Evolutionary conservation across 441 rosid genomes (phyloP), one percentile per base, ranked within the genome.

Genomic region (Gossypium armourianum): DNA sequence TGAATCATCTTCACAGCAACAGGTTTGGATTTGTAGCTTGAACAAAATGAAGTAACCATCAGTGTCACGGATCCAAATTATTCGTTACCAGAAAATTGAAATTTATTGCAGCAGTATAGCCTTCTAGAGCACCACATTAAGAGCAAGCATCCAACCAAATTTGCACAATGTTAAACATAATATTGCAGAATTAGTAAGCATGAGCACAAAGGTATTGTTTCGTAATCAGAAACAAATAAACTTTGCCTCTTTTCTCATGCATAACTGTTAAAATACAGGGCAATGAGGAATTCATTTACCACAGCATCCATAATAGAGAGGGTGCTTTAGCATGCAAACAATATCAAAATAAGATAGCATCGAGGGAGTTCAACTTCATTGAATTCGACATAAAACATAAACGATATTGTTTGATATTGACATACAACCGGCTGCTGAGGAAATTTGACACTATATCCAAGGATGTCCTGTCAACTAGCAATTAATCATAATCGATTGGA

Each of bases 1-100:
- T 80, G 84, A 28, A 88, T 55, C 7, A 85, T 15, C 81, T 90
- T 90, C 78, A 88, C 88, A 0, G 93, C 91, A 72, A 88, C 90
- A 4, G 76, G 74, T 50, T 40, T 6, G 4, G 52, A 50, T 29
- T 75, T 61, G 72, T 76, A 82, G 26, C 93, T 90, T 69, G 26
- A 73, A 70, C 55, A 56, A 82, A 32, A 47, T 62, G 17, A 60
- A 26, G 12, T 21, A 23, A 61, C 19, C 4, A 57, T 72, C 64
- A 69, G 55, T 58, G 15, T 9, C 32, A 13, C 55, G 19, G 49
- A 45, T 12, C 9, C 20, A 54, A 26, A 26, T 24, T 40, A 49
- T 23, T 47, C 4, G 1, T 4, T 16, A 45, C 17, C 9, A 16
- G 21, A 67, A 19, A 15, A 50, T 9, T 36, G 13, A 67, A 67